Percentiles rank a stretch among this genome's conserved stretches.
phyloP scores from a whole-genome alignment of 106 monocot species.

The Platanthera zijinensis region DNA sequence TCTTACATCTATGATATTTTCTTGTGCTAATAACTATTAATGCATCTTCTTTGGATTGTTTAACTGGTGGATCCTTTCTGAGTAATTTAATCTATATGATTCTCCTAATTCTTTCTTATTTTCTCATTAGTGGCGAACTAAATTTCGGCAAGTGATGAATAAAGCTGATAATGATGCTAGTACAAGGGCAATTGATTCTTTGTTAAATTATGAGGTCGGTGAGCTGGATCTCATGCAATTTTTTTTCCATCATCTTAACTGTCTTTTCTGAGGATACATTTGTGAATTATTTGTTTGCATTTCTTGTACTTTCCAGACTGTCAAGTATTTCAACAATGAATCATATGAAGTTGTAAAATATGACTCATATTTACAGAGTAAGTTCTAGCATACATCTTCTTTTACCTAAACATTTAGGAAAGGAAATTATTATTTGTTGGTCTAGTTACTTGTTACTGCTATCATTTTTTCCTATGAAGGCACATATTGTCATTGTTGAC shows the following conservation, averaged over 20 bases:
- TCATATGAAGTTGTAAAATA: constrained; percentile 81
- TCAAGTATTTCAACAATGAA: constrained; percentile 99
- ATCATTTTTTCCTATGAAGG: neutral
- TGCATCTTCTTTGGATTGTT: neutral
- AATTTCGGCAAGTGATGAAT: constrained; percentile 90
- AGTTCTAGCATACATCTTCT: constrained; percentile 20
- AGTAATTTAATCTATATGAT: neutral
- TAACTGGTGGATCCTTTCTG: neutral
- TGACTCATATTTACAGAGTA: constrained; percentile 81
- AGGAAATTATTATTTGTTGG: neutral
- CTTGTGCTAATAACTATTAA: neutral
- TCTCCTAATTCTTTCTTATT: neutral
- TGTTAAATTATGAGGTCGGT: constrained; percentile 91
- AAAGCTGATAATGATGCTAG: constrained; percentile 99
- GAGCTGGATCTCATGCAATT: neutral
- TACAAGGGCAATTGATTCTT: constrained; percentile 83
- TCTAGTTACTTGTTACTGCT: neutral
- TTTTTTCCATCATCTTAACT: neutral
- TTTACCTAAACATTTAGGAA: neutral
- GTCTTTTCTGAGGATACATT: neutral
- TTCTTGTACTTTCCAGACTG: constrained; percentile 55
- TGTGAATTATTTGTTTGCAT: neutral
- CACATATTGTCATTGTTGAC: neutral
- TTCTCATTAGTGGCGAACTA: constrained; percentile 84
- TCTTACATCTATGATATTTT: neutral